These are phyloP conservation scores for Mrakia hoshinonis DNA, from an alignment of 768 basidiomycete genomes.

Conservation along the genomic window DNA sequence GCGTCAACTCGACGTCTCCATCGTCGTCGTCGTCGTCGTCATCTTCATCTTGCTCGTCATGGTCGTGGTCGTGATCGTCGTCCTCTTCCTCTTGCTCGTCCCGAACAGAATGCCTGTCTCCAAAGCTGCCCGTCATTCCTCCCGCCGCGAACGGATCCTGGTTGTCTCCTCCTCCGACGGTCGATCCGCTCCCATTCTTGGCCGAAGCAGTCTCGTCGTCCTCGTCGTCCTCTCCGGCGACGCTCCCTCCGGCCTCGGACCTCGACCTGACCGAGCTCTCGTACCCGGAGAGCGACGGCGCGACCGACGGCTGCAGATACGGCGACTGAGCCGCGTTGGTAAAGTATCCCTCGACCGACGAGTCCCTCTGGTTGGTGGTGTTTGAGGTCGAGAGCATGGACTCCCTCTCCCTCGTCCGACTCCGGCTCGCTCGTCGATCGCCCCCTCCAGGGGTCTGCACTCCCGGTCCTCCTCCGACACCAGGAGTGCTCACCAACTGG, in stretches of 20 bases:
- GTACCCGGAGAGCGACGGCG: neutral
- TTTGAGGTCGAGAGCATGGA: neutral
- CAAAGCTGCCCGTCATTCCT: constrained; percentile 11
- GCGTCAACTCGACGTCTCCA: constrained; percentile 49
- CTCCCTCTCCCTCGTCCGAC: constrained; percentile 15
- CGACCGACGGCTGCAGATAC: neutral
- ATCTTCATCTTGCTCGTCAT: constrained; percentile 31
- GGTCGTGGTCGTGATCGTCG: constrained; percentile 27
- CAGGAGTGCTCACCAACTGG: neutral
- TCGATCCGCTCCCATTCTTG: neutral
- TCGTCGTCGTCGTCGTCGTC: constrained; percentile 35
- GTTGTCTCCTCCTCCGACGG: neutral
- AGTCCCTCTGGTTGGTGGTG: constrained; percentile 11
- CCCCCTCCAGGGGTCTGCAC: neutral
- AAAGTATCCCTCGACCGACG: constrained; percentile 18
- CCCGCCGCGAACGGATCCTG: constrained; percentile 20
- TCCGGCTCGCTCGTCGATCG: constrained; percentile 1
- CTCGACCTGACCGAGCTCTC: constrained; percentile 5
- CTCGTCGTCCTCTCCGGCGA: neutral
- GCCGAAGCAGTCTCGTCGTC: neutral
- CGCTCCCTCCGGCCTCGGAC: constrained; percentile 3
- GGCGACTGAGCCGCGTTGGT: neutral
- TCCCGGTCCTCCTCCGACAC: neutral
- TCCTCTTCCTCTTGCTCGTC: constrained; percentile 31
- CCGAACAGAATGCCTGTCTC: neutral